Evolutionary conservation across 1,284 basidiomycete genomes (phyloP).

Genomic region (Malassezia sp.): DNA sequence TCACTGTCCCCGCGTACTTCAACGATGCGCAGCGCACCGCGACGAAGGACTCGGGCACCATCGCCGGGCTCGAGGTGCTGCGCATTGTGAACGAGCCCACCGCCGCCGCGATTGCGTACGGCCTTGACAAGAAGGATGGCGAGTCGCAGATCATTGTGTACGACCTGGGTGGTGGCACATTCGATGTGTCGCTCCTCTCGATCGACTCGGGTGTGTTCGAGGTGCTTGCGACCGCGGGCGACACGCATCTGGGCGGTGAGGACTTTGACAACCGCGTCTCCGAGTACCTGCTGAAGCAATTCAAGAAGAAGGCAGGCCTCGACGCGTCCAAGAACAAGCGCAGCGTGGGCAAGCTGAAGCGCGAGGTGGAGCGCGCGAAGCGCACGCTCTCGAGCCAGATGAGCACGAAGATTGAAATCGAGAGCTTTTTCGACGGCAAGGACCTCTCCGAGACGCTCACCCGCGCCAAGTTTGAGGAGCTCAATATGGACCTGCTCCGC

Average conservation of each 20-base stretch:
- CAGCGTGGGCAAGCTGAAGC: conserved; percentile 90
- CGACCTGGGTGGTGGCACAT: conserved; percentile 95
- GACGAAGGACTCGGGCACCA: conserved; percentile 94
- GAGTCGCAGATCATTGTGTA: conserved; percentile 96
- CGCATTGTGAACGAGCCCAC: conserved; percentile 99
- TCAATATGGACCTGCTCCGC: conserved; percentile 96
- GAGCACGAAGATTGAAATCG: conserved; percentile 63
- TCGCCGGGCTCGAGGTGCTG: conserved; percentile 86
- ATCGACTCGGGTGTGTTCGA: conserved; percentile 95
- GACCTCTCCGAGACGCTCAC: conserved; percentile 95
- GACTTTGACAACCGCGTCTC: conserved; percentile 79
- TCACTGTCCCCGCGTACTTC: conserved; percentile 84
- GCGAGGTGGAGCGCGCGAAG: conserved; percentile 98
- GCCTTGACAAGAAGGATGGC: conserved; percentile 84
- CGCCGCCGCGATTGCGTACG: conserved; percentile 86
- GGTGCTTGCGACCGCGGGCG: conserved; percentile 92
- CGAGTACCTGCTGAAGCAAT: conserved; percentile 47
- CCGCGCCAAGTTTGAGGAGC: conserved; percentile 94
- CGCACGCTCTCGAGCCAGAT: conserved; percentile 76
- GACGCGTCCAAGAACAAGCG: conserved; percentile 77
- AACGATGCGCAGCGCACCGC: conserved; percentile 98
- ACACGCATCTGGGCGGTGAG: conserved; percentile 97
- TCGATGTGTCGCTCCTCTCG: conserved; percentile 93
- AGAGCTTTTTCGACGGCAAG: conserved; percentile 81
- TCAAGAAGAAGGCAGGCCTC: conserved; percentile 46